A percentile compares a stretch with the other conserved stretches of the same genome.
phyloP scores from a whole-genome alignment of 169 alveolate species.

The Plasmodium gonderi region DNA sequence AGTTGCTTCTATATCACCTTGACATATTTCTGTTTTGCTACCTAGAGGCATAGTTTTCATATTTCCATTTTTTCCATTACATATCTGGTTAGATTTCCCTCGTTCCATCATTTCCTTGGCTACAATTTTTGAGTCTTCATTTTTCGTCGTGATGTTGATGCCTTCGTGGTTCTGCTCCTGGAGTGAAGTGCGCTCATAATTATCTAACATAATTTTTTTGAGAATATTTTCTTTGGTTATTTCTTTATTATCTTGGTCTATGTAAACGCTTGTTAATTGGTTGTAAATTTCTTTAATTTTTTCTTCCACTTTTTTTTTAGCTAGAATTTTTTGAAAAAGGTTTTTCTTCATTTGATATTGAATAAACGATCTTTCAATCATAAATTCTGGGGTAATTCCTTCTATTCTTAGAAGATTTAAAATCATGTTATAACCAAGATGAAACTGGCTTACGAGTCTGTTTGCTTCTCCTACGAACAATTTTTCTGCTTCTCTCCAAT shows the following conservation, averaged over 20 bases:
- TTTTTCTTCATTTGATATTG: conserved; percentile 95
- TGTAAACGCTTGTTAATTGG: not conserved
- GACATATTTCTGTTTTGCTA: not conserved
- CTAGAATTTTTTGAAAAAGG: conserved; percentile 80
- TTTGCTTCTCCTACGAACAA: conserved; percentile 93
- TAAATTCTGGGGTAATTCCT: conserved; percentile 95
- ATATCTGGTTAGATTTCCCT: too few species aligned
- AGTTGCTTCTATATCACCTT: not conserved
- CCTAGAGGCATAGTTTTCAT: not conserved
- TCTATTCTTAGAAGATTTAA: conserved; percentile 96
- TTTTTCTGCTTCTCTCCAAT: conserved; percentile 94
- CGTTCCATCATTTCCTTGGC: too few species aligned
- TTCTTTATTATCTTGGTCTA: conserved; percentile 79
- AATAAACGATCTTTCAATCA: conserved; percentile 96
- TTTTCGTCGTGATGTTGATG: not conserved
- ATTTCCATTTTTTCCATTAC: not conserved
- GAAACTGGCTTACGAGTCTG: conserved; percentile 94
- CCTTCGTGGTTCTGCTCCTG: conserved; percentile 18
- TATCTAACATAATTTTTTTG: conserved; percentile 74
- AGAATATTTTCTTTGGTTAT: conserved; percentile 77
- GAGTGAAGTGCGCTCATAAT: conserved; percentile 18
- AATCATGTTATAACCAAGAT: conserved; percentile 97
- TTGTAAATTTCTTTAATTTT: conserved; percentile 75
- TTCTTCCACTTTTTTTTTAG: conserved; percentile 83
- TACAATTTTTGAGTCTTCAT: not conserved